Evolutionary conservation across 2,329 filamentous ascomycete species (phyloP).

Genomic region (Cladosporium colombiae): DNA sequence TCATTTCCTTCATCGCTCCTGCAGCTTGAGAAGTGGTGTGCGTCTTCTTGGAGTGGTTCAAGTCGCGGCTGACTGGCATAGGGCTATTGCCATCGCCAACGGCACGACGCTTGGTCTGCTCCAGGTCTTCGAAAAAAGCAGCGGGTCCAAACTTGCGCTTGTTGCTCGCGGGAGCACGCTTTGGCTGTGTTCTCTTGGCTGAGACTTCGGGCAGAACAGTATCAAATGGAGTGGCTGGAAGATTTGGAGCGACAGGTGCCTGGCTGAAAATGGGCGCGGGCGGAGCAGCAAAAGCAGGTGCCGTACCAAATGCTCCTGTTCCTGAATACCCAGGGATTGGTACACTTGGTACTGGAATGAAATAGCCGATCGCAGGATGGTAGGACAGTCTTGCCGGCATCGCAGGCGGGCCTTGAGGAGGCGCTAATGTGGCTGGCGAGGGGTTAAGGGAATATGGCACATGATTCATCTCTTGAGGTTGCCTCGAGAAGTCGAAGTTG

Average conservation of each 20-base stretch:
- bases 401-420: not conserved
- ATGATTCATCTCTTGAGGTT: not conserved
- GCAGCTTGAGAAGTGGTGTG: not conserved
- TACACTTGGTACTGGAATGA: not conserved
- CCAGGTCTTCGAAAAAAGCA: slow-evolving; percentile 4
- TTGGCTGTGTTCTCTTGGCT: not conserved
- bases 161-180: not conserved
- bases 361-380: slow-evolving; percentile 11
- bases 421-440: slow-evolving; percentile 3
- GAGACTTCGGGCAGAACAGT: not conserved
- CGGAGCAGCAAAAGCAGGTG: not conserved
- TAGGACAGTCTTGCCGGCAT: not conserved
- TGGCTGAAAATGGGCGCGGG: not conserved
- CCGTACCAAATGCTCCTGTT: not conserved
- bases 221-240: not conserved
- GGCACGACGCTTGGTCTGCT: slow-evolving; percentile 17
- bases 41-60: not conserved
- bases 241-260: not conserved
- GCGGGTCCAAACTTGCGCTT: slow-evolving; percentile 14
- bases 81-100: not conserved
- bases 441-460: not conserved
- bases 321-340: not conserved
- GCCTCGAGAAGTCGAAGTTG: not conserved
- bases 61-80: slow-evolving; percentile 5
- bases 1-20: slow-evolving; percentile 9